Evolutionary conservation across 768 basidiomycete genomes (phyloP), one percentile per base, ranked within the genome.

Genomic region (Phylloporus arenicola): DNA sequence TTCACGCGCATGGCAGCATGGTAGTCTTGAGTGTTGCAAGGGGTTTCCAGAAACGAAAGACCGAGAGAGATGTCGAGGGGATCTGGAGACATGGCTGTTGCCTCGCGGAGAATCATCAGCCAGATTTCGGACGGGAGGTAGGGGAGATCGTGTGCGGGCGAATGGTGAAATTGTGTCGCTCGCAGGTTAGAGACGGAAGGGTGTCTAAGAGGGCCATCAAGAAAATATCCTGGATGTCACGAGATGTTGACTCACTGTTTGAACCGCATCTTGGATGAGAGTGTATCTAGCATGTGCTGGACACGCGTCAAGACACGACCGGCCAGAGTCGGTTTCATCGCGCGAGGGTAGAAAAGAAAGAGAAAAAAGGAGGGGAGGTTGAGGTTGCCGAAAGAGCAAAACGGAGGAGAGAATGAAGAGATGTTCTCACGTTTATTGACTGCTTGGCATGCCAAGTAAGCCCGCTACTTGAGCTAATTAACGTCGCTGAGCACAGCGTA

Each of bases 41-140:
- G 72, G 22, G 74, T 66, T 45, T 76, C 71, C 49, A 86, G 72
- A 63, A 86, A 87, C 6, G 82, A 83, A 43, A 83, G 70, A 10
- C 80, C 71, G 24, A 72, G 70, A 3, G 74, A 69, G 27, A 75
- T 74, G 50, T 76, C 73, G 50, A 78, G 69, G 11, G 74, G 75
- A 53, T 80, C 73, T 46, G 72, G 68, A 38, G 61, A 60, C 55
- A 68, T 64, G 53, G 68, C 62, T 19, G 79, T 76, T 1, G 82
- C 83, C 57, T 78, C 77, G 35, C 79, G 79, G 46, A 88, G 68
- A 51, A 88, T 77, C 57, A 76, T 64, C n/a, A 78, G 68, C 85
- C 85, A 87, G 7, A 88, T 61, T 57, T 88, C 85, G 2, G 75
- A 61, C 0, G 85, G 85, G 13, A 86, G 72, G 49, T 65, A 54